A percentile compares a stretch with the other conserved stretches of the same genome.
These are phyloP conservation scores for Hyaloscypha finlandica DNA, from an alignment of 495 filamentous ascomycete species.

Conservation along the genomic window DNA sequence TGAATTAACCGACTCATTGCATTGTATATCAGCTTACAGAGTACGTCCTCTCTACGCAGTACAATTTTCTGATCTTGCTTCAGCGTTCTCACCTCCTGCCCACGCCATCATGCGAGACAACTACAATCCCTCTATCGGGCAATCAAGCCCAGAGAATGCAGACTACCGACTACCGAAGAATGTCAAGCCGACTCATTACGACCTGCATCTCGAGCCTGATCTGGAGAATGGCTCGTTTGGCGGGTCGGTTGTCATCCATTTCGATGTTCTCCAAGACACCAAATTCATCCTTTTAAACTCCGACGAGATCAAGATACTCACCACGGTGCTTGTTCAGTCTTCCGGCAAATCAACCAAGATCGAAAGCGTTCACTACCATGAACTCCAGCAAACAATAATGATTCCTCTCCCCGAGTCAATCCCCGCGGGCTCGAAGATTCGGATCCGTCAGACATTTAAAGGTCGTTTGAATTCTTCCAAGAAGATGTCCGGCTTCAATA, in stretches of 20 bases:
- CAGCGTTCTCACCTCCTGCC: neutral
- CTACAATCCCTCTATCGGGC: neutral
- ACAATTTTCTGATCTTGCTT: neutral
- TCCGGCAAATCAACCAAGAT: constrained; percentile 43
- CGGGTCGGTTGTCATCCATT: constrained; percentile 63
- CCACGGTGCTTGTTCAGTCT: constrained; percentile 46
- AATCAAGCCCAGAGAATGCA: neutral
- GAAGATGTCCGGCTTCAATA: constrained; percentile 29
- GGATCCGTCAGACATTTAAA: constrained; percentile 63
- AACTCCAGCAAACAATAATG: constrained; percentile 60
- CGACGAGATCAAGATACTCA: constrained; percentile 63
- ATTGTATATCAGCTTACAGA: neutral
- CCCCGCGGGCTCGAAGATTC: constrained; percentile 58
- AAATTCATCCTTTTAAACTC: constrained; percentile 66
- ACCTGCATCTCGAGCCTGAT: constrained; percentile 67
- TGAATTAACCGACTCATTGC: neutral
- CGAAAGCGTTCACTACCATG: constrained; percentile 55
- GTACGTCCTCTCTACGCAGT: neutral
- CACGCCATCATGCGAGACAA: neutral
- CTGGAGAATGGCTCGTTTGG: constrained; percentile 65
- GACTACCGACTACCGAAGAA: constrained; percentile 54
- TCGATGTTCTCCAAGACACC: constrained; percentile 66
- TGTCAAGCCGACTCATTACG: constrained; percentile 67
- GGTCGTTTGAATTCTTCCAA: constrained; percentile 24
- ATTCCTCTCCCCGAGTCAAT: constrained; percentile 60